Base-by-base conservation (phyloP, 345 rosid species). In the Linum tenue region DNA sequence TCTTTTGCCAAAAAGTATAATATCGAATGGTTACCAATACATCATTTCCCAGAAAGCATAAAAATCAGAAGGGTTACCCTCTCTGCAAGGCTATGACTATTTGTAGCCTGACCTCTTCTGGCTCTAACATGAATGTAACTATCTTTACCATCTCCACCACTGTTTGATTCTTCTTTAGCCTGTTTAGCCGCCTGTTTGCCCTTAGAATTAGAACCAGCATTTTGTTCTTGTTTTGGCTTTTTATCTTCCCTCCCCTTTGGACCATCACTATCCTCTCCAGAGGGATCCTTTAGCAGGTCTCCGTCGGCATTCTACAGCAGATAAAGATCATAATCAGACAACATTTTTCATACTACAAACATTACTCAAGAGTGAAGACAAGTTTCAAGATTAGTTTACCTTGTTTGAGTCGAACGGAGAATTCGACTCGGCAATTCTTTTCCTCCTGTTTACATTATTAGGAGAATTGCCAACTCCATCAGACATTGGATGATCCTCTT, bases 41-140 rank as follows among this genome's bases (percentile, higher is more conserved):
- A 35, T 7, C 31, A 42, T 22, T 10, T 10, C 53, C 53, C 53
- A 48, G 31, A 22, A 48, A 48, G 7, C n/a, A 56, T 22, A 36
- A 53, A 2, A 51, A 15, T 22, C 63, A 65, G 62, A 55, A 67
- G 53, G 14, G n/a, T 56, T 83, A 92, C 98, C 87, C 97, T 86
- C 76, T 92, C 97, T 39, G 98, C 98, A 64, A 92, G 94, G 77
- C 94, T 92, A 73, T 92, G 98, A 75, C 96, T 90, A 75, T 90
- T 92, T 57, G 98, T 90, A 71, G 98, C 98, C 69, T 86, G 96
- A 74, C 98, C 98, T 76, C 97, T 82, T 77, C 91, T 80, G 55
- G 98, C 98, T 71, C 98, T 85, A 77, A 92, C 80, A 70, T 90
- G 98, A 76, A 90, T 83, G 76, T 90, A 92, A 77, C 84, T 75